Evolutionary conservation across 2,329 filamentous ascomycete species (phyloP).

Genomic region (Dryadomyces sulphureus): DNA sequence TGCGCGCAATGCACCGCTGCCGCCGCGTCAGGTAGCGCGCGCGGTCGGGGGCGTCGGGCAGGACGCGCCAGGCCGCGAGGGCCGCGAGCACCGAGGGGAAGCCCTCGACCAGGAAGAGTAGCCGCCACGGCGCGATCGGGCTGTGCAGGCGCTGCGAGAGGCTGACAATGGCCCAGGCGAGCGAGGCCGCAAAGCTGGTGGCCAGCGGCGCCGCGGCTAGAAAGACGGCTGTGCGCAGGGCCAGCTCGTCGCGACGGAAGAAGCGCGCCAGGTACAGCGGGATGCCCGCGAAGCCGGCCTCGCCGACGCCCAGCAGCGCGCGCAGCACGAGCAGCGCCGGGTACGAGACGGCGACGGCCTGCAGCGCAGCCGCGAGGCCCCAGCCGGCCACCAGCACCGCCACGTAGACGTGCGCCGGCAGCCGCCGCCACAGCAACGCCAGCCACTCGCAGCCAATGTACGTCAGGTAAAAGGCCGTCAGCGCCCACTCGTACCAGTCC

Average conservation of each 20-base stretch:
- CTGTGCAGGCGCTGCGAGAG: conserved; percentile 27
- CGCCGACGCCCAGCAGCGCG: conserved; percentile 43
- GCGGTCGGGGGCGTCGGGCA: conserved; percentile 62
- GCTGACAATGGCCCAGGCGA: conserved; percentile 67
- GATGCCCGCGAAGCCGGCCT: conserved; percentile 50
- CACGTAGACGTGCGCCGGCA: conserved; percentile 47
- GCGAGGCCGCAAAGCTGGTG: conserved; percentile 64
- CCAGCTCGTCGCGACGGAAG: conserved; percentile 56
- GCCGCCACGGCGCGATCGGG: conserved; percentile 70
- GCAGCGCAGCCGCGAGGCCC: conserved; percentile 66
- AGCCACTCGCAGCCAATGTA: conserved; percentile 54
- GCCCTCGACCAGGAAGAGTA: conserved; percentile 71
- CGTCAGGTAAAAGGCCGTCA: conserved; percentile 46
- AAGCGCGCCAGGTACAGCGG: conserved; percentile 52
- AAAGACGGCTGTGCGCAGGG: conserved; percentile 73
- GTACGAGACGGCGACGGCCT: conserved; percentile 51
- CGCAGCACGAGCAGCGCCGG: conserved; percentile 40
- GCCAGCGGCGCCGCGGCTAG: conserved; percentile 73
- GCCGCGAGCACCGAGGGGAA: conserved; percentile 69
- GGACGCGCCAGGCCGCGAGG: conserved; percentile 55
- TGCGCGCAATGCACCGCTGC: conserved; percentile 53
- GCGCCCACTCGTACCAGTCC: conserved; percentile 44
- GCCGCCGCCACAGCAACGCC: conserved; percentile 43
- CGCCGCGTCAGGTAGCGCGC: conserved; percentile 47
- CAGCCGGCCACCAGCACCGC: conserved; percentile 55